Evolutionary conservation across 192 early-diverging fungal genomes (phyloP).

Genomic region (Anaeromyces robustus): DNA sequence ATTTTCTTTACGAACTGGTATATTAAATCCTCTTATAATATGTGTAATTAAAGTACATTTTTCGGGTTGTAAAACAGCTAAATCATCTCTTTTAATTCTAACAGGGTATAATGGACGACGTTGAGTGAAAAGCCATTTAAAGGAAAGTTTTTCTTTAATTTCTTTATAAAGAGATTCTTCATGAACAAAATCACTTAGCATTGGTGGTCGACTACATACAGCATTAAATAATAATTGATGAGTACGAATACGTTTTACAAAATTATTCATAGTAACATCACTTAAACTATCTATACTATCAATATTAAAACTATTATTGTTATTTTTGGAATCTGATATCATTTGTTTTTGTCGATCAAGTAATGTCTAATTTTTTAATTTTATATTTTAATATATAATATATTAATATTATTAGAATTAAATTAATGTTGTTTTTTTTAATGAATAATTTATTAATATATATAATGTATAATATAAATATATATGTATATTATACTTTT

Average conservation of each 20-base stretch:
- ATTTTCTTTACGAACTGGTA: slow-evolving; percentile 19
- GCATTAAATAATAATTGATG: slow-evolving; percentile 24
- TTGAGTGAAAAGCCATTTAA: slow-evolving; percentile 15
- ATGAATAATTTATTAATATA: too few relatives aligned
- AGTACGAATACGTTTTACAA: slow-evolving; percentile 24
- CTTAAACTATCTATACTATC: background rate
- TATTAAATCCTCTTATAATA: slow-evolving; percentile 19
- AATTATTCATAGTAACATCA: background rate
- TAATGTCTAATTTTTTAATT: background rate
- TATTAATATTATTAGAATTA: too few relatives aligned
- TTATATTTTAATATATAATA: too few relatives aligned
- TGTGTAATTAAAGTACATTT: slow-evolving; percentile 25
- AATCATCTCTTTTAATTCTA: slow-evolving; percentile 9
- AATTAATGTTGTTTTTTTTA: too few relatives aligned
- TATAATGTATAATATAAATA: too few relatives aligned
- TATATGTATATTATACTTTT: background rate
- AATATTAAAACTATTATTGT: background rate
- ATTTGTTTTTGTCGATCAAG: background rate
- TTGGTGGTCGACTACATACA: slow-evolving; percentile 11
- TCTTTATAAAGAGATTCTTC: slow-evolving; percentile 20
- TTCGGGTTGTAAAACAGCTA: slow-evolving; percentile 12
- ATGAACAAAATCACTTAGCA: slow-evolving; percentile 24
- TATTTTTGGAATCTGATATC: background rate
- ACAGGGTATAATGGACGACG: slow-evolving; percentile 24
- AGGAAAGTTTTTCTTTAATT: slow-evolving; percentile 5